phyloP scores from a whole-genome alignment of 257 asterid genomes.

The Nicotiana undulata region DNA sequence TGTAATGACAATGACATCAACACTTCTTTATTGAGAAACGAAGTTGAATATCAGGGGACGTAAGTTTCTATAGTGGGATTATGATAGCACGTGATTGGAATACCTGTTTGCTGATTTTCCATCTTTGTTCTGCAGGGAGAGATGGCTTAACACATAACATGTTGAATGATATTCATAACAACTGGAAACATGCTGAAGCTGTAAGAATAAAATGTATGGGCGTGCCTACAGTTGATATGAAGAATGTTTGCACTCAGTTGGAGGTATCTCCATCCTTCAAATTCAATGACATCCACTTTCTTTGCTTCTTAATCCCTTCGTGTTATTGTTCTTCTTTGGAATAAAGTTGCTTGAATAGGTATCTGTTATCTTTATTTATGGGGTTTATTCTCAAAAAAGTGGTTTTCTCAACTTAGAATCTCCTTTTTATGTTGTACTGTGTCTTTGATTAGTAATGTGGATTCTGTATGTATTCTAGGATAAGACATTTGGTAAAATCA shows the following conservation, averaged over 20 bases:
- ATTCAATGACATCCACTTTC: neutral
- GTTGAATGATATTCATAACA: constrained; percentile 80
- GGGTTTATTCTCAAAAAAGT: neutral
- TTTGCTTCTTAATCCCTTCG: neutral
- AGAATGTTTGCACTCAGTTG: constrained; percentile 68
- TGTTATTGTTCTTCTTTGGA: neutral
- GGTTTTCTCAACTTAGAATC: neutral
- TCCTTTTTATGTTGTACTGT: neutral
- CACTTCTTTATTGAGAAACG: neutral
- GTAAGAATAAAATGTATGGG: constrained; percentile 96
- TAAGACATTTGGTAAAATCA: constrained; percentile 77
- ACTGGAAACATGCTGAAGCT: constrained; percentile 85
- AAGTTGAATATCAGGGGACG: neutral
- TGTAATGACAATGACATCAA: neutral
- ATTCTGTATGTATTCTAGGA: constrained; percentile 42
- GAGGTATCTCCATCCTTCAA: constrained; percentile 50
- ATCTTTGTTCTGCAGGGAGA: constrained; percentile 45
- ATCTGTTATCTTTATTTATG: neutral
- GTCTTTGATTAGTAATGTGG: neutral
- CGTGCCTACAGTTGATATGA: constrained; percentile 91
- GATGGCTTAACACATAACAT: constrained; percentile 95
- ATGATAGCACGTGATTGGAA: neutral
- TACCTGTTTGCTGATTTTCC: neutral
- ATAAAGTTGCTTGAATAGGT: neutral
- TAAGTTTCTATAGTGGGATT: neutral